These are phyloP conservation scores for Melaleuca quinquenervia DNA, from an alignment of 345 rosid genomes.

Conservation along the genomic window DNA sequence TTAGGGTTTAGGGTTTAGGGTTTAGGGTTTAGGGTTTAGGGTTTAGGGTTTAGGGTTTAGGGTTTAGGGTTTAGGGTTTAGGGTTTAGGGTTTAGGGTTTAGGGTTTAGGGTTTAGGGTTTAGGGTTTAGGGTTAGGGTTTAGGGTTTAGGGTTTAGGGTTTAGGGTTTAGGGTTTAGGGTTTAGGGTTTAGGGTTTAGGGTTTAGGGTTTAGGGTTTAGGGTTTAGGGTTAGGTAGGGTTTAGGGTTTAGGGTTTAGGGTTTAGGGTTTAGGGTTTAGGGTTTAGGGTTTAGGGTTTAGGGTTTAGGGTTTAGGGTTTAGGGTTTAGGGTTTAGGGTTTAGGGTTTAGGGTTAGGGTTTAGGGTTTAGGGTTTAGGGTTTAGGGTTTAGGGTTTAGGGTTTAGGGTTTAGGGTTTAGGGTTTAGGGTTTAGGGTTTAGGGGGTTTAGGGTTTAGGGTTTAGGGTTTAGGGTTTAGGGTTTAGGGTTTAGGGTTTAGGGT, in stretches of 20 bases:
- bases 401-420: constrained; percentile 1
- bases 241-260: constrained; percentile 4
- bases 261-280: constrained; percentile 2
- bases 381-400: not conserved
- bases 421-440: not conserved
- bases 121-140: constrained; percentile 6
- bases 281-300: constrained; percentile 6
- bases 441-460: not conserved
- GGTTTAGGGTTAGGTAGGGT: constrained; percentile 6
- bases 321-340: constrained; percentile 5
- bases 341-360: constrained; percentile 4
- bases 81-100: constrained; percentile 6
- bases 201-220: constrained; percentile 2
- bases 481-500: not conserved
- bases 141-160: constrained; percentile 9
- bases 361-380: not conserved
- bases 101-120: constrained; percentile 1
- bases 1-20: constrained; percentile 6
- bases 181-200: constrained; percentile 6
- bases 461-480: not conserved
- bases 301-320: constrained; percentile 4
- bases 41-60: not conserved
- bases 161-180: constrained; percentile 8
- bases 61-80: constrained; percentile 3
- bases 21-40: constrained; percentile 2